Conservation (phyloP, 768 basidiomycete species). For the Mrakia hoshinonis region DNA sequence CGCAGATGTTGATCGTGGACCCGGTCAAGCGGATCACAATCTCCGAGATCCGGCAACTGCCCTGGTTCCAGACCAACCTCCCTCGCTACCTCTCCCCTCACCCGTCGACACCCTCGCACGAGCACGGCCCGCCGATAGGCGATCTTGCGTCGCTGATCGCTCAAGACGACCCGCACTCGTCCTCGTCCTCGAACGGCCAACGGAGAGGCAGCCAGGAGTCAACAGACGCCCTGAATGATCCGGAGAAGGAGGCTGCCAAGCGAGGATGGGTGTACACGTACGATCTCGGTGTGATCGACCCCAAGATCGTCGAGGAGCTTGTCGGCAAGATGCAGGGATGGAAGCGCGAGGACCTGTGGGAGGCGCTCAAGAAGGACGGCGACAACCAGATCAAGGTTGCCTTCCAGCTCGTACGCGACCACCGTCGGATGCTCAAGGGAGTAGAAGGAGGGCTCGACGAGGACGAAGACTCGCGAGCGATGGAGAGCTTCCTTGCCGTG, state of each 20-base stretch:
- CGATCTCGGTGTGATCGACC: constrained; percentile 83
- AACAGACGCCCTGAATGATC: constrained; percentile 46
- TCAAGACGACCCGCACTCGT: constrained; percentile 21
- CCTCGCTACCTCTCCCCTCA: constrained; percentile 71
- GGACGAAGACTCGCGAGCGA: constrained; percentile 54
- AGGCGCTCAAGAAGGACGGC: constrained; percentile 70
- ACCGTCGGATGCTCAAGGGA: constrained; percentile 70
- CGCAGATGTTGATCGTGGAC: constrained; percentile 84
- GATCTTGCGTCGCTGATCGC: constrained; percentile 26
- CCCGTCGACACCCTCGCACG: constrained; percentile 51
- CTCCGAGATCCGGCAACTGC: constrained; percentile 78
- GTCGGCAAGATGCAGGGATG: constrained; percentile 62
- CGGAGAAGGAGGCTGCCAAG: constrained; percentile 45
- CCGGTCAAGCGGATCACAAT: constrained; percentile 91
- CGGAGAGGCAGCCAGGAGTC: constrained; percentile 31
- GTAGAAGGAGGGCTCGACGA: constrained; percentile 42
- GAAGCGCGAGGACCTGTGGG: constrained; percentile 77
- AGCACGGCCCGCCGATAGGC: constrained; percentile 29
- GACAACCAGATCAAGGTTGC: constrained; percentile 95
- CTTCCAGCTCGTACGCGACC: constrained; percentile 85
- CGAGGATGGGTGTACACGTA: constrained; percentile 80
- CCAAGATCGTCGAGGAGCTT: constrained; percentile 78
- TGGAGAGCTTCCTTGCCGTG: constrained; percentile 43
- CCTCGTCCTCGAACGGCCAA: background rate
- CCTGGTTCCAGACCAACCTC: constrained; percentile 80